These are phyloP conservation scores for Ogataea ganodermae DNA, from an alignment of 805 yeast species.

Conservation along the genomic window DNA sequence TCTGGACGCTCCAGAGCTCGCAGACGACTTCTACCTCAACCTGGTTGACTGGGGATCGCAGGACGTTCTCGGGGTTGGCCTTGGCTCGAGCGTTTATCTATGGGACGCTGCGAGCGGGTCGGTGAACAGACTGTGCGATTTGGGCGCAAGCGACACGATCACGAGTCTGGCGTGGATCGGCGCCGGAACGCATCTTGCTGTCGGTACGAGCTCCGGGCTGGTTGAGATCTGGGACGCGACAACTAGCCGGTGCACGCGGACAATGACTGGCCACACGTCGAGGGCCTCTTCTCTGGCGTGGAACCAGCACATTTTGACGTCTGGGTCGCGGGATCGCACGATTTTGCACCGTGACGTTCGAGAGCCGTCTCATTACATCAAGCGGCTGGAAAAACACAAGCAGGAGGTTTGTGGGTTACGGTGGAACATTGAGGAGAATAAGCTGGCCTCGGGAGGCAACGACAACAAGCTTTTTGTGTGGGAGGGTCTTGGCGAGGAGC, in stretches of 20 bases:
- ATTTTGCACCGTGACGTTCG: constrained; percentile 92
- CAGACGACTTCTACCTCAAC: constrained; percentile 91
- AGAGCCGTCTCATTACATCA: constrained; percentile 76
- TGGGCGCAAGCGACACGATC: constrained; percentile 64
- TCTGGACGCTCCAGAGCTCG: constrained; percentile 92
- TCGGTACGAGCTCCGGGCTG: constrained; percentile 83
- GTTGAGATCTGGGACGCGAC: constrained; percentile 96
- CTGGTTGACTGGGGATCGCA: constrained; percentile 94
- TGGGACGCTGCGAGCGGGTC: constrained; percentile 89
- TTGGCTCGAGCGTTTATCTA: constrained; percentile 82
- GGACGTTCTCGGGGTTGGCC: constrained; percentile 85
- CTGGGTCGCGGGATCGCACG: constrained; percentile 84
- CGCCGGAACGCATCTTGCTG: constrained; percentile 90
- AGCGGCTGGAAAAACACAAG: constrained; percentile 67
- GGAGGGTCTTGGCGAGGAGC: constrained; percentile 74
- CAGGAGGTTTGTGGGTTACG: constrained; percentile 96
- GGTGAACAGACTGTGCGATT: constrained; percentile 77
- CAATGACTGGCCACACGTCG: constrained; percentile 87
- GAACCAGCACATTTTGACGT: constrained; percentile 86
- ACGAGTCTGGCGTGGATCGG: constrained; percentile 93
- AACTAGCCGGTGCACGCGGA: constrained; percentile 76
- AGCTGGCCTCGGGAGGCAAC: constrained; percentile 93
- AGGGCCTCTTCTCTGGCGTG: constrained; percentile 89
- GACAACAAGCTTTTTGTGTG: constrained; percentile 86
- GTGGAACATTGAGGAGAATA: constrained; percentile 91